phyloP scores from a whole-genome alignment of 2,329 filamentous ascomycete species.

The Drechmeria coniospora region DNA sequence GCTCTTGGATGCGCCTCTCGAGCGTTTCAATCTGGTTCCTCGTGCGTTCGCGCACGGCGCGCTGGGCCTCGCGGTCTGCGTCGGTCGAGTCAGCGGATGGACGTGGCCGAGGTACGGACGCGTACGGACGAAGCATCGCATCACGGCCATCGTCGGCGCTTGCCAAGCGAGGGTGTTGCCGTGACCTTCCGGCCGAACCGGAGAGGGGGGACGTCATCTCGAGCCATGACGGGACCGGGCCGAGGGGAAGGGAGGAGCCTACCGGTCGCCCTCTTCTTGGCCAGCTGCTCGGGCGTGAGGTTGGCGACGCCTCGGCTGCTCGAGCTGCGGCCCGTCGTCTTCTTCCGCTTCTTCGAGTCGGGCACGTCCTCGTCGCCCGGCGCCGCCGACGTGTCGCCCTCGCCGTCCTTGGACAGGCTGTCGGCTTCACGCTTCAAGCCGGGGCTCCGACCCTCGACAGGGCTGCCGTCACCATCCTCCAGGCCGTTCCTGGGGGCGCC shows the following conservation, averaged over 20 bases:
- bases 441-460: too few species aligned
- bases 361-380: conserved; percentile 5
- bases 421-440: neutral
- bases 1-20: conserved; percentile 56
- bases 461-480: too few species aligned
- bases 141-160: too few species aligned
- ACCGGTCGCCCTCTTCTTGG: conserved; percentile 49
- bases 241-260: conserved; percentile 11
- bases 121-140: too few species aligned
- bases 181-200: too few species aligned
- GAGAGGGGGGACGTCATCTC: too few species aligned
- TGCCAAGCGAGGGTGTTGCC: too few species aligned
- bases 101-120: too few species aligned
- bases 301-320: conserved; percentile 41
- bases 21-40: conserved; percentile 64
- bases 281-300: conserved; percentile 58
- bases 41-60: conserved; percentile 70
- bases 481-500: too few species aligned
- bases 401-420: neutral
- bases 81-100: conserved; percentile 1
- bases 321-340: conserved; percentile 26
- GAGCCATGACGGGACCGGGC: too few species aligned
- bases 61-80: conserved; percentile 66
- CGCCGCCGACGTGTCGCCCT: too few species aligned
- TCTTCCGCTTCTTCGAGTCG: conserved; percentile 27